Evolutionary conservation across 352 stramenopile genomes (phyloP).

Genomic region (Phytophthora uliginosa): DNA sequence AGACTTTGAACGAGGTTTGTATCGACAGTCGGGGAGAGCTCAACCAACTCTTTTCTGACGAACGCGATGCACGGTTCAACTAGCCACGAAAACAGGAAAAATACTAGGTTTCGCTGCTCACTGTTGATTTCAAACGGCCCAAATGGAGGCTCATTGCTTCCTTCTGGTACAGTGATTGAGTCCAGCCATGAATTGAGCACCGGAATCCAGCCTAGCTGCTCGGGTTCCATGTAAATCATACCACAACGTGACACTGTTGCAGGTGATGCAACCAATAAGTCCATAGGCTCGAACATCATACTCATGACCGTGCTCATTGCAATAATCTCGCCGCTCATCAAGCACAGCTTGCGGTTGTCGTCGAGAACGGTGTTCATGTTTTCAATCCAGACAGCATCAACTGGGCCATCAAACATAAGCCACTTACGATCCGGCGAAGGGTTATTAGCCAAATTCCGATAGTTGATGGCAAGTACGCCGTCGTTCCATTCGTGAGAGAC

Average conservation of each 20-base stretch:
- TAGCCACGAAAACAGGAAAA: constrained; percentile 88
- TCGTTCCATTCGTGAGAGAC: constrained; percentile 97
- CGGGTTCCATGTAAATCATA: constrained; percentile 97
- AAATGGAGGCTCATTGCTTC: constrained; percentile 17
- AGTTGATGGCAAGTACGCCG: constrained; percentile 95
- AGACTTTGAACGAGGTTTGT: constrained; percentile 92
- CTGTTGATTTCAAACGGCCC: constrained; percentile 80
- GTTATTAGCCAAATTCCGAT: constrained; percentile 86
- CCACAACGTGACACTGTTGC: constrained; percentile 94
- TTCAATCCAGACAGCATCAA: constrained; percentile 96
- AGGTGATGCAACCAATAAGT: constrained; percentile 94
- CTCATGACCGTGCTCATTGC: constrained; percentile 96
- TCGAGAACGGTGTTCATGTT: constrained; percentile 98
- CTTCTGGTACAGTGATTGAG: constrained; percentile 54
- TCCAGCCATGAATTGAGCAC: constrained; percentile 93
- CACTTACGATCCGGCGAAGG: constrained; percentile 89
- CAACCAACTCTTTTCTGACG: constrained; percentile 87
- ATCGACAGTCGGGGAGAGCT: constrained; percentile 92
- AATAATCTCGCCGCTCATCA: constrained; percentile 96
- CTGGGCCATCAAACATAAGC: constrained; percentile 95
- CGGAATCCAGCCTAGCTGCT: constrained; percentile 92
- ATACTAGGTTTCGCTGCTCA: constrained; percentile 78
- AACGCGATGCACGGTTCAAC: constrained; percentile 93
- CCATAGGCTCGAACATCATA: constrained; percentile 98
- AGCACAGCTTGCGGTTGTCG: constrained; percentile 95